Conservation (phyloP, 768 basidiomycete genomes). For the Hydnomerulius pinastri region DNA sequence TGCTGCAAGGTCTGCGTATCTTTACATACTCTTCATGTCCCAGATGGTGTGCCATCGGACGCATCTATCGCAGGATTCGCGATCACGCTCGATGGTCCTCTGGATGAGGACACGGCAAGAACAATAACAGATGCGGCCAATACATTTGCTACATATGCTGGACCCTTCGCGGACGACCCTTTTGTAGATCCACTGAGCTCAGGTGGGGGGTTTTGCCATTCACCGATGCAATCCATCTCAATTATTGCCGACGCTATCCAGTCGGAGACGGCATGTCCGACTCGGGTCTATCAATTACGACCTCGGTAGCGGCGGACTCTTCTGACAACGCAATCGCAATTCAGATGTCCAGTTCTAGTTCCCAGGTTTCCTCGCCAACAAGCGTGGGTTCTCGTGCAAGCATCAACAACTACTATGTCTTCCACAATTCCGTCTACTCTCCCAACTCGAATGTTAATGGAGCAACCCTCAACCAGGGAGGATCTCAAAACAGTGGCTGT, state of each 20-base stretch:
- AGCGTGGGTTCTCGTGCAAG: not conserved
- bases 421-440: conserved; percentile 1
- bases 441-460: conserved; percentile 1
- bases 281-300: not conserved
- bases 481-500: conserved; percentile 7
- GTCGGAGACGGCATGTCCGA: not conserved
- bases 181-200: not conserved
- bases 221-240: not conserved
- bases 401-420: not conserved
- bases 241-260: not conserved
- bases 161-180: not conserved
- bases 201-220: conserved; percentile 1
- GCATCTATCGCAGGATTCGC: conserved; percentile 1
- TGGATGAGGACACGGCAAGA: conserved; percentile 5
- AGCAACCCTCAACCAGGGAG: conserved; percentile 2
- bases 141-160: not conserved
- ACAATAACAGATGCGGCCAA: conserved; percentile 3
- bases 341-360: not conserved
- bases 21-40: not conserved
- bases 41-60: not conserved
- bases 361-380: not conserved
- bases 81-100: conserved; percentile 5
- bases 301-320: not conserved
- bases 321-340: not conserved
- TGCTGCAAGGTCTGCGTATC: not conserved